These are phyloP conservation scores for Saccharomycopsis vini DNA, from an alignment of 805 yeast species.

Conservation along the genomic window DNA sequence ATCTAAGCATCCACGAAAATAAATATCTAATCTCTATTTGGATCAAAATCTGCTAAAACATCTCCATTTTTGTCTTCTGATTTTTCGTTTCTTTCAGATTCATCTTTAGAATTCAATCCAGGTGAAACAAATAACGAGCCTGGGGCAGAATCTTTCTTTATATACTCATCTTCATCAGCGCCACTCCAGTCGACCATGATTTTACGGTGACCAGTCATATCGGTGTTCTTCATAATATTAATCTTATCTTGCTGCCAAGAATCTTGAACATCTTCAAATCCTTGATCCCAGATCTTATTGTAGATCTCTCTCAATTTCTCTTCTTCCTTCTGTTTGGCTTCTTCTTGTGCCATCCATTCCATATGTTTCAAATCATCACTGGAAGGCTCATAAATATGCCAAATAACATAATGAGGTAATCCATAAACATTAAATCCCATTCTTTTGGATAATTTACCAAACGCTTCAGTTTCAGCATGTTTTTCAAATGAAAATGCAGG, in stretches of 20 bases:
- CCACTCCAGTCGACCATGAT: slow-evolving; percentile 58
- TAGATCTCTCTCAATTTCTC: slow-evolving; percentile 55
- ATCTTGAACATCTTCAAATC: slow-evolving; percentile 65
- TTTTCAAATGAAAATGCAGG: slow-evolving; percentile 94
- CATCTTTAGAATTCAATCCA: too few species aligned
- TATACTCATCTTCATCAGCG: slow-evolving; percentile 10
- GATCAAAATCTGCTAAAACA: slow-evolving; percentile 11
- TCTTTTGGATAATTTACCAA: slow-evolving; percentile 78
- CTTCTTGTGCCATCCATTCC: slow-evolving; percentile 87
- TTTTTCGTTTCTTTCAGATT: neutral
- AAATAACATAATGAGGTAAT: slow-evolving; percentile 86
- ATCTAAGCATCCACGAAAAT: too few species aligned
- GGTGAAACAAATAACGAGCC: neutral
- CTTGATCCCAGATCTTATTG: slow-evolving; percentile 64
- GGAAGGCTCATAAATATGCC: slow-evolving; percentile 96
- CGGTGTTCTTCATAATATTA: slow-evolving; percentile 69
- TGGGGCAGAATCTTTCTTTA: too few species aligned
- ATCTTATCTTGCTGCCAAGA: slow-evolving; percentile 69
- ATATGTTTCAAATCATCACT: slow-evolving; percentile 80
- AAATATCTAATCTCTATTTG: slow-evolving; percentile 1
- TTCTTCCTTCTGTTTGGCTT: slow-evolving; percentile 53
- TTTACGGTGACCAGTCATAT: slow-evolving; percentile 39
- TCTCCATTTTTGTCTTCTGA: neutral
- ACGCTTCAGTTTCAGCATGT: slow-evolving; percentile 97
- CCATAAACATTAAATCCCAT: slow-evolving; percentile 88